Evolutionary conservation across 2,329 filamentous ascomycete genomes (phyloP).

Genomic region (Ceratocystis eucalypticola): DNA sequence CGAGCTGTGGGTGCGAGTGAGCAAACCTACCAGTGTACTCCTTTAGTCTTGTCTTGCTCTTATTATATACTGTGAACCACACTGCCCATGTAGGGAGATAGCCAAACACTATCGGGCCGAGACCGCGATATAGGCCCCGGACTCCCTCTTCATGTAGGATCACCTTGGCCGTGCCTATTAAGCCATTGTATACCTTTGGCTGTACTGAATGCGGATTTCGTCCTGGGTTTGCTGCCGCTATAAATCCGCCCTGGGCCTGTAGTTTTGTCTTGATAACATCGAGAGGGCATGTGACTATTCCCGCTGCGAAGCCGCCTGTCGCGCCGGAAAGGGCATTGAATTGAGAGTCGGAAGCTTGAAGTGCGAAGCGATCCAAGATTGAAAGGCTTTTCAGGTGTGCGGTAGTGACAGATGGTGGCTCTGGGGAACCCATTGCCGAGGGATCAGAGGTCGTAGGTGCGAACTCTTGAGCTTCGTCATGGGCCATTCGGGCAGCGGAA

Average conservation of each 20-base stretch:
- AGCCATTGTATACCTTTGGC: constrained; percentile 61
- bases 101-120: constrained; percentile 87
- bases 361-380: constrained; percentile 42
- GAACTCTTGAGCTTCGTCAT: constrained; percentile 18
- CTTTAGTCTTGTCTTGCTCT: constrained; percentile 62
- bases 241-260: constrained; percentile 83
- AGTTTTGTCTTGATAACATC: constrained; percentile 99
- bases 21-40: constrained; percentile 46
- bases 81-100: constrained; percentile 98
- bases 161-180: constrained; percentile 70
- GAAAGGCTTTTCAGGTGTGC: constrained; percentile 34
- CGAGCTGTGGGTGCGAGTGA: neutral
- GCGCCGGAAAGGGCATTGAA: constrained; percentile 82
- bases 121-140: constrained; percentile 78
- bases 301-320: constrained; percentile 79
- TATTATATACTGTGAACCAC: constrained; percentile 93
- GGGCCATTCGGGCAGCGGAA: constrained; percentile 17
- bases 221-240: constrained; percentile 30
- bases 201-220: constrained; percentile 37
- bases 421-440: constrained; percentile 15
- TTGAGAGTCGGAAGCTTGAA: constrained; percentile 43
- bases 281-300: constrained; percentile 87
- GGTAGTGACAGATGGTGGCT: constrained; percentile 35
- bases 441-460: constrained; percentile 16
- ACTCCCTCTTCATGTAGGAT: constrained; percentile 86